Evolutionary conservation across 345 rosid species (phyloP), one percentile per base, ranked within the genome.

Genomic region (Iberis pinnata): DNA sequence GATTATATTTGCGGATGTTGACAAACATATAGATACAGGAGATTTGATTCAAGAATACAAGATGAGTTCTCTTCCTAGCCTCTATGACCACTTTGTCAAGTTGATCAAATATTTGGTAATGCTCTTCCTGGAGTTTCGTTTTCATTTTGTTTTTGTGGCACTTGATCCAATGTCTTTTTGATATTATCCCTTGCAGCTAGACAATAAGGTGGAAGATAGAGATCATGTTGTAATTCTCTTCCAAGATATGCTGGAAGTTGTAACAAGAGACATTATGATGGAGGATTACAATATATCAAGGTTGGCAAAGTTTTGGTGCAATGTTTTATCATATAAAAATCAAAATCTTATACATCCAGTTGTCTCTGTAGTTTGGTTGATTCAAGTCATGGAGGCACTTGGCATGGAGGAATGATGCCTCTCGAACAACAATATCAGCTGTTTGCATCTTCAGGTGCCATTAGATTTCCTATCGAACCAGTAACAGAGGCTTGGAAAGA

Each of bases 181-280:
- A n/a, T n/a, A 31, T 40, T 51, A 14, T 43, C 36, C 53, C 62
- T 46, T 73, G 62, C 72, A 93, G 99, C 53, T 79, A 33, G 80
- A 70, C 11, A 93, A 93, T 72, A 83, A 81, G 22, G 73, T 0
- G 33, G 92, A 80, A 2, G 92, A 93, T 56, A 73, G 80, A 76
- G 90, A 86, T 81, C 77, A 75, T 52, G 84, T 93, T 61, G 97
- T 93, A 53, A 82, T 93, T 61, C 80, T 84, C 56, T 93, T 93
- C 74, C 99, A 86, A 78, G 95, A 93, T 71, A 93, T 93, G 99
- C 79, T 78, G 75, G 99, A 93, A 76, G 95, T 82, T 68, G 95
- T 82, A 45, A 80, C 90, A 56, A 71, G 86, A 68, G 99, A 93
- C 65, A 88, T 93, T 62, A 83, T 86, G 85, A 55, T 67, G 76